Conservation (phyloP, 108 stramenopile genomes). For the Skeletonema tropicum region DNA sequence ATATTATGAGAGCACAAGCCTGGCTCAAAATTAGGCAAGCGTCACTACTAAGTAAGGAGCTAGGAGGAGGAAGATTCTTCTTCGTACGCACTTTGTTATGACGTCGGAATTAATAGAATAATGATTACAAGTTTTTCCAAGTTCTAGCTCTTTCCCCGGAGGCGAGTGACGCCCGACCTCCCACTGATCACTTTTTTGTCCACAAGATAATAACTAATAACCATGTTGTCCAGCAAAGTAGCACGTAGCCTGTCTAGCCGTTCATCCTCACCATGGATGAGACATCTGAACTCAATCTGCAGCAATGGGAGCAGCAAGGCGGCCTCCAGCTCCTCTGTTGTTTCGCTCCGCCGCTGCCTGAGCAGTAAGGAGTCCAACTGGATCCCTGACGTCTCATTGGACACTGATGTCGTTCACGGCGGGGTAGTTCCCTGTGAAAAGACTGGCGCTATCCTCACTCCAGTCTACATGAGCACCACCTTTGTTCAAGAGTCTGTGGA, state of each 20-base stretch:
- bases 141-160: not conserved
- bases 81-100: not conserved
- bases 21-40: too few relatives aligned
- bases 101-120: not conserved
- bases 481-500: conserved; percentile 83
- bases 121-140: not conserved
- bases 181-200: not conserved
- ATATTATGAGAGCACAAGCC: too few relatives aligned
- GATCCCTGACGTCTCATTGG: conserved; percentile 59
- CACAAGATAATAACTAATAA: too few relatives aligned
- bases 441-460: conserved; percentile 81
- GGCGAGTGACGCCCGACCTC: not conserved
- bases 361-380: conserved; percentile 36
- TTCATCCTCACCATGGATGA: conserved; percentile 42
- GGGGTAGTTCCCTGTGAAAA: conserved; percentile 55
- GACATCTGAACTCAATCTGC: conserved; percentile 43
- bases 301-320: conserved; percentile 32
- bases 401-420: conserved; percentile 60
- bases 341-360: conserved; percentile 17
- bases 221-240: conserved; percentile 5
- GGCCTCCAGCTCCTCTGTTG: not conserved
- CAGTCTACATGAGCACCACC: conserved; percentile 73
- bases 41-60: too few relatives aligned
- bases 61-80: not conserved
- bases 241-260: not conserved